These are phyloP conservation scores for Gaeumannomyces tritici DNA, from an alignment of 2,329 filamentous ascomycete genomes.

Conservation along the genomic window DNA sequence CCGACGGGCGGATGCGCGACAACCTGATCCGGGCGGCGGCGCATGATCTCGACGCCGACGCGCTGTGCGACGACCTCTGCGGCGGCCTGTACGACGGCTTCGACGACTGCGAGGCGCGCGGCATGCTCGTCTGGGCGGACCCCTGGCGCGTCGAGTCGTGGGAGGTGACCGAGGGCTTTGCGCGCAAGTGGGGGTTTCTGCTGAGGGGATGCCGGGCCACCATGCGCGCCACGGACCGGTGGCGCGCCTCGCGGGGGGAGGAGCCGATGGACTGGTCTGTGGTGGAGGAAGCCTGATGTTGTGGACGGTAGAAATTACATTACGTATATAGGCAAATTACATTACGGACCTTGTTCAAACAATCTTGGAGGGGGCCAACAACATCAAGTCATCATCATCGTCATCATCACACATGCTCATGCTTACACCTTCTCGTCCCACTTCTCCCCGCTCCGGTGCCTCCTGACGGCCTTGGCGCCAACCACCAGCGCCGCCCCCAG, in stretches of 20 bases:
- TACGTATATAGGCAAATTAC: too few relatives aligned
- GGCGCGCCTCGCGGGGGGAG: slow-evolving; percentile 20
- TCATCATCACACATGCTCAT: too few relatives aligned
- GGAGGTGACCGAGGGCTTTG: slow-evolving; percentile 30
- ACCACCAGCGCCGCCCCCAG: slow-evolving; percentile 10
- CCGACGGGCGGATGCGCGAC: slow-evolving; percentile 17
- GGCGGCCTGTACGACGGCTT: slow-evolving; percentile 13
- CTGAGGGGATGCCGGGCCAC: slow-evolving; percentile 23
- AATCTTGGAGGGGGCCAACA: too few relatives aligned
- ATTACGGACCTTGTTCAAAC: too few relatives aligned
- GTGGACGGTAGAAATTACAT: not conserved
- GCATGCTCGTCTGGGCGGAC: slow-evolving; percentile 27
- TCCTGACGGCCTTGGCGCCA: slow-evolving; percentile 7
- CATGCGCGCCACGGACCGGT: slow-evolving; percentile 27
- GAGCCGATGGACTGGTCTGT: slow-evolving; percentile 8
- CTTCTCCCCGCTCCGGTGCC: slow-evolving; percentile 2
- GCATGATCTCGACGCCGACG: slow-evolving; percentile 15
- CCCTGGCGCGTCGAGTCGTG: slow-evolving; percentile 27
- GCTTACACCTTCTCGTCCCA: slow-evolving; percentile 8
- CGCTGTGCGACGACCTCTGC: slow-evolving; percentile 17
- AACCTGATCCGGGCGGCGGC: slow-evolving; percentile 15
- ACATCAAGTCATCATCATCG: too few relatives aligned
- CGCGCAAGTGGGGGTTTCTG: slow-evolving; percentile 26
- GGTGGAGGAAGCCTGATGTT: not conserved
- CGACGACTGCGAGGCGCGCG: slow-evolving; percentile 15